Base-by-base conservation (phyloP, 768 basidiomycete species). In the Termitomyces sp. region DNA sequence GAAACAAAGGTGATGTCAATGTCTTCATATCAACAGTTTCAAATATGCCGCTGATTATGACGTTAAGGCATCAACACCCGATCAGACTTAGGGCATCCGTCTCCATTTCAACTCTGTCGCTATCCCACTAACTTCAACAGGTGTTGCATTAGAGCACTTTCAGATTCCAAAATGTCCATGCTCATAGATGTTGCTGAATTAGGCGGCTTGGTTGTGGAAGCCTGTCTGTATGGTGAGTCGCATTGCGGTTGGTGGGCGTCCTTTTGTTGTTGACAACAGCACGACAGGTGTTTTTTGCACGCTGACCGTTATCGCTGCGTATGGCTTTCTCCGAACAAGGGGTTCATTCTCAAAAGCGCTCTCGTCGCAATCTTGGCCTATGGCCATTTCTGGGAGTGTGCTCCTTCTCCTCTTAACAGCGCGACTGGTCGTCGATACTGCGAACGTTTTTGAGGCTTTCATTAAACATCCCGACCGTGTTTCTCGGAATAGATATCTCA, bases 361-460 rank as follows among this genome's bases (percentile, higher is more conserved):
- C 31, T 32, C 31, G 6, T 47, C 45, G 20, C 52, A 52, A 2
- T 32, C 52, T 15, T 43, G 40, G 52, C 52, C 52, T 3, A 44
- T 52, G 52, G 31, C 42, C 3, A 27, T 44, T 16, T n/a, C 52
- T 11, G 52, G 52, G 15, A 12, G 27, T 13, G 22, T 52, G 20
- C 52, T 52, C 18, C 7, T 44, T 9, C 7, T 52, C n/a, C 29
- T 52, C 20, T 23, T 18, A 7, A 52, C 52, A 23, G 41, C 52
- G 1, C 52, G 52, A 9, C 18, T 52, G 31, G 20, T 12, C 15
- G 23, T 52, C 52, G 52, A 52, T 23, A 52, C 52, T 29, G 33
- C 52, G 22, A 52, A 52, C 52, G 52, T 52, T n/a, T 52, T 52
- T n/a, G 41, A 27, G 9, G 52, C 52, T 5, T 52, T 52, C 32